phyloP scores from a whole-genome alignment of 2,329 filamentous ascomycete species.

The Neonectria coccinea region DNA sequence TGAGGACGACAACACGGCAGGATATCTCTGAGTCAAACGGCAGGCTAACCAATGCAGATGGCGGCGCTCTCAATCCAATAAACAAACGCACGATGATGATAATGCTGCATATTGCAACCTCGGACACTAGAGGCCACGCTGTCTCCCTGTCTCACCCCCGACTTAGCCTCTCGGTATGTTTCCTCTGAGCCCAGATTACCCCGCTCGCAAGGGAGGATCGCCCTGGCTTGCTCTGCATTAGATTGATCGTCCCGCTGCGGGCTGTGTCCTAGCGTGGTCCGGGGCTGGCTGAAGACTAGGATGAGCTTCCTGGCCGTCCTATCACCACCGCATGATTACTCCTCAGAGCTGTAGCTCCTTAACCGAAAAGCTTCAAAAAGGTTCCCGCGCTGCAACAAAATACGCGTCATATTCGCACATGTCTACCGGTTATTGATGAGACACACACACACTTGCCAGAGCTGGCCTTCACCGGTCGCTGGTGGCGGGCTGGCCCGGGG shows the following conservation, averaged over 20 bases:
- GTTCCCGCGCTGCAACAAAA: neutral
- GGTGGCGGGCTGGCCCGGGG: too few species aligned
- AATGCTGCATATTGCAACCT: neutral
- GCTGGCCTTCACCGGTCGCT: neutral
- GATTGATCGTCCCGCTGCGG: neutral
- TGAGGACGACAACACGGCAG: neutral
- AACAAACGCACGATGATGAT: neutral
- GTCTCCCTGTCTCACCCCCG: neutral
- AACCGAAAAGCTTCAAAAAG: neutral
- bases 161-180: neutral
- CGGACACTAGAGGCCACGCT: too few species aligned
- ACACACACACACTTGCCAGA: neutral
- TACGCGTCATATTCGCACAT: neutral
- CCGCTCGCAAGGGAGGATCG: neutral
- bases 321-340: neutral
- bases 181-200: neutral
- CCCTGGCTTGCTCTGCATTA: neutral
- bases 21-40: neutral
- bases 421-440: neutral
- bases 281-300: neutral
- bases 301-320: neutral
- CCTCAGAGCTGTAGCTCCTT: neutral
- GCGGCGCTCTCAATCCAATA: neutral
- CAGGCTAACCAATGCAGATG: neutral
- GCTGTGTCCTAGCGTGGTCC: neutral